Base-by-base conservation (phyloP, 176 grass and related monocot species). In the Carex pumila region DNA sequence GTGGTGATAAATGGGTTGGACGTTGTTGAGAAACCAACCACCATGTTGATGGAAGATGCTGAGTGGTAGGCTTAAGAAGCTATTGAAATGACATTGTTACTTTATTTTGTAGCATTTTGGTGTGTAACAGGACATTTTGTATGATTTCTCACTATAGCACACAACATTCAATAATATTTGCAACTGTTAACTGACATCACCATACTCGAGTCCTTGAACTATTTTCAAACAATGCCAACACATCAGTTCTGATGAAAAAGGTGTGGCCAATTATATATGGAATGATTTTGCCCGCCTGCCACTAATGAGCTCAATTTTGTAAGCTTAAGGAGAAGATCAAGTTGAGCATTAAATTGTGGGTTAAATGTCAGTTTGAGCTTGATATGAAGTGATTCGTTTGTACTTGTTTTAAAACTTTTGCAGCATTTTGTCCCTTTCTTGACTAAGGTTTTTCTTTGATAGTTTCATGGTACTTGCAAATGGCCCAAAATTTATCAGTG, bases 1-100 rank as follows among this genome's bases (percentile, higher is more conserved):
- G 92, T 94, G 30, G 94, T 97, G 37, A 88, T 94, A 86, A 97
- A 97, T 57, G 92, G 94, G 8, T 65, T 94, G 85, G 79, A 64
- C 6, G 91, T 97, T 53, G n/a, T 92, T 77, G 92, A 97, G 79
- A 94, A 88, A 83, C 92, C 94, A 87, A 89, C 62, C 67, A 86
- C 75, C 77, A 92, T 97, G 83, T 67, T 31, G 62, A 85, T 89
- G 85, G 85, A 89, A 54, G 92, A 97, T 47, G 92, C 85, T 0
- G 87, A 92, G 37, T 94, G 94, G 94, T 97, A 97, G 50, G 73
- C 50, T 56, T 31, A 55, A 43, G 32, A 56, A 29, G 22, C 25
- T 77, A 56, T 15, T 74, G 30, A 58, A 53, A 39, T 70, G 37
- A 49, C 80, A 63, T 80, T 85, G 68, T 39, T 68, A 7, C 62